phyloP scores from a whole-genome alignment of 2,329 filamentous ascomycete genomes.

The Fonsecaea pedrosoi region DNA sequence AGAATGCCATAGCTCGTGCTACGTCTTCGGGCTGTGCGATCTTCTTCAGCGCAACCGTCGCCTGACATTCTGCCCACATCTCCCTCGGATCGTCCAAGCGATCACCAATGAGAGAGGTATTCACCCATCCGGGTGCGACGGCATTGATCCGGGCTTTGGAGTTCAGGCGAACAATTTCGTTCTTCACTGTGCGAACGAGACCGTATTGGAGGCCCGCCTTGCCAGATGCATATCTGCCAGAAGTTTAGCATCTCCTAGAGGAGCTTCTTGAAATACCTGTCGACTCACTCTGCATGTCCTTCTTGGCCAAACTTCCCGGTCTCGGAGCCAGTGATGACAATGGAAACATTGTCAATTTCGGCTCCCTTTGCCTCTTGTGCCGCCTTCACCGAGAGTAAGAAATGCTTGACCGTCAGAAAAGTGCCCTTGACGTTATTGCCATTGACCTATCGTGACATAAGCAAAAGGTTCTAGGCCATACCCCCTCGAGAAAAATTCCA shows the following conservation, averaged over 20 bases:
- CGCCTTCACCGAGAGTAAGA: conserved; percentile 53
- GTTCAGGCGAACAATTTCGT: conserved; percentile 62
- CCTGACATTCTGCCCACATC: conserved; percentile 58
- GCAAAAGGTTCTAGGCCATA: not conserved
- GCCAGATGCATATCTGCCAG: conserved; percentile 53
- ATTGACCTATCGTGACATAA: conserved; percentile 45
- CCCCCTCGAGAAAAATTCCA: not conserved
- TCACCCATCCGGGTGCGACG: conserved; percentile 58
- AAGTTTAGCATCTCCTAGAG: not conserved
- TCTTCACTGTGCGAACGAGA: conserved; percentile 60
- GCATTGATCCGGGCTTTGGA: conserved; percentile 60
- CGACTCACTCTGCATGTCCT: conserved; percentile 52
- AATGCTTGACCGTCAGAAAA: conserved; percentile 64
- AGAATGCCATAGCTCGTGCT: conserved; percentile 57
- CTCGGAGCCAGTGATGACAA: conserved; percentile 62
- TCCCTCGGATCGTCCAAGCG: conserved; percentile 58
- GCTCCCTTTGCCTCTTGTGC: conserved; percentile 48
- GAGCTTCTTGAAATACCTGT: not conserved
- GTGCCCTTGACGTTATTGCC: conserved; percentile 59
- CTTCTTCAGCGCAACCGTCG: conserved; percentile 57
- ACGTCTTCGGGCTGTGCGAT: conserved; percentile 59
- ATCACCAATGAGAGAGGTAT: conserved; percentile 57
- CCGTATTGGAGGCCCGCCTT: conserved; percentile 62
- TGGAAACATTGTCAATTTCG: conserved; percentile 58
- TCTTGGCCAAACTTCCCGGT: conserved; percentile 59